Conservation (phyloP, 2,329 filamentous ascomycete genomes). For the Stagonosporopsis tanaceti region DNA sequence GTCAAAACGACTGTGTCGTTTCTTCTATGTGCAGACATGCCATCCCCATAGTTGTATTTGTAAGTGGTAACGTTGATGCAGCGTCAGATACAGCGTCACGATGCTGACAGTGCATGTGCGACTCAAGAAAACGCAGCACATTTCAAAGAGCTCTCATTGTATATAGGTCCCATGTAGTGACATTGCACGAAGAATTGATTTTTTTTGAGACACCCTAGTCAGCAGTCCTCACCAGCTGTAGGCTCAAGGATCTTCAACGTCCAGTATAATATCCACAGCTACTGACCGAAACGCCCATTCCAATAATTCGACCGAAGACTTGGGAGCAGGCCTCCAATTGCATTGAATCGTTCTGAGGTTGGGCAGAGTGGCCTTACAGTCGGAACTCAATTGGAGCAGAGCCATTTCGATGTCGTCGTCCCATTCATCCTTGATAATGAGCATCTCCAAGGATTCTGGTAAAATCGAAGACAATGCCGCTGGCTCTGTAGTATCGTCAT, state of each 20-base stretch:
- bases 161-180: background rate
- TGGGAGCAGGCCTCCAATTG: constrained; percentile 7
- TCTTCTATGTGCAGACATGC: background rate
- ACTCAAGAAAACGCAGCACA: background rate
- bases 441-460: constrained; percentile 22
- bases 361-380: constrained; percentile 6
- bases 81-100: constrained; percentile 1
- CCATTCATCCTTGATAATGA: constrained; percentile 28
- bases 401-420: constrained; percentile 25
- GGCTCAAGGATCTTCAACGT: background rate
- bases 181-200: background rate
- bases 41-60: background rate
- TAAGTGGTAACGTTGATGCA: constrained; percentile 1
- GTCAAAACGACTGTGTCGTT: background rate
- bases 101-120: background rate
- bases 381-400: constrained; percentile 9
- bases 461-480: constrained; percentile 19
- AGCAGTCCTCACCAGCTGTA: background rate
- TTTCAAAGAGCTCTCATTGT: too few relatives aligned
- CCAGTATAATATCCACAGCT: constrained; percentile 2
- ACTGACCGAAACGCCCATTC: background rate
- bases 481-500: constrained; percentile 9
- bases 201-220: background rate
- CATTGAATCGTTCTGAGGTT: background rate
- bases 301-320: background rate